Percentiles rank a stretch among this genome's conserved stretches.
Evolutionary conservation across 2,329 filamentous ascomycete genomes (phyloP).

Genomic region (Parasarocladium wereldwijsianum): DNA sequence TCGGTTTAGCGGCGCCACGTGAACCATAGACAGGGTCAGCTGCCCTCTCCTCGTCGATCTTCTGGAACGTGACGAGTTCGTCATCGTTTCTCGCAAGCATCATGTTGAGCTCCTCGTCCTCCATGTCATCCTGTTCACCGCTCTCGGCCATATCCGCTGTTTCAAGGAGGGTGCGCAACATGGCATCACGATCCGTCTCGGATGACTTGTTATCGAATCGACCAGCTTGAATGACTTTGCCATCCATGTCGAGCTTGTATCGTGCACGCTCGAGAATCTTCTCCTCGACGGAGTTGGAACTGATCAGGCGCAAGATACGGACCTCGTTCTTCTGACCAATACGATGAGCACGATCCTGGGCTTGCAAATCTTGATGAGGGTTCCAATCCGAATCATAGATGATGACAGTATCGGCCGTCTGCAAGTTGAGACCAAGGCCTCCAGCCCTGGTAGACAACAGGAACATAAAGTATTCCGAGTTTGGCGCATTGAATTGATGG

Average conservation of each 20-base stretch:
- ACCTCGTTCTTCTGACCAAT: conserved; percentile 99
- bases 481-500: conserved; percentile 73
- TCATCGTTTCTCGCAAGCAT: conserved; percentile 80
- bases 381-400: conserved; percentile 99
- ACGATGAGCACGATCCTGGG: conserved; percentile 98
- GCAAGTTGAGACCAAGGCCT: conserved; percentile 91
- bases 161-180: conserved; percentile 86
- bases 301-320: conserved; percentile 88
- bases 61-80: conserved; percentile 65
- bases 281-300: conserved; percentile 92
- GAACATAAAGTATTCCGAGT: conserved; percentile 95
- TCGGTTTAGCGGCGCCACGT: conserved; percentile 40
- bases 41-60: conserved; percentile 63
- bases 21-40: conserved; percentile 58
- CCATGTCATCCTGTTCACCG: conserved; percentile 87
- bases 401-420: conserved; percentile 97
- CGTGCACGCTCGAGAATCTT: conserved; percentile 95
- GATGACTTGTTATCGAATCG: conserved; percentile 99
- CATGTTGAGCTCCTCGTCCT: conserved; percentile 92
- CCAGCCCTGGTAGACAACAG: conserved; percentile 95
- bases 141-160: conserved; percentile 55
- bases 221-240: conserved; percentile 97
- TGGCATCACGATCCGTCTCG: conserved; percentile 92
- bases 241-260: conserved; percentile 98
- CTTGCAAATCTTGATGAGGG: conserved; percentile 96